These are phyloP conservation scores for Pleurotus sapidus DNA, from an alignment of 768 basidiomycete species.

Conservation along the genomic window DNA sequence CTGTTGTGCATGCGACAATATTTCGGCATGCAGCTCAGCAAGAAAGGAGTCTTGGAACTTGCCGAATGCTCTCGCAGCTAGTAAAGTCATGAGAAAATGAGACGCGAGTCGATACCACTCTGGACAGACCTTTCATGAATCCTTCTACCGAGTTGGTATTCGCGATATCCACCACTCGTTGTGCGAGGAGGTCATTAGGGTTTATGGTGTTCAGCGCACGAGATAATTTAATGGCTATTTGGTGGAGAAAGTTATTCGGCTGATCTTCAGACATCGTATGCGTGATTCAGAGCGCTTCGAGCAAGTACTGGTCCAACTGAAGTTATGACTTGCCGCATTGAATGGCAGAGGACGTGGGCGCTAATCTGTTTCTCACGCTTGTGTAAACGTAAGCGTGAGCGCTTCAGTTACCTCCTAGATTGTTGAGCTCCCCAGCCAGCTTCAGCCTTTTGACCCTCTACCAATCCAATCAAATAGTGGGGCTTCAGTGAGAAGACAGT, in stretches of 20 bases:
- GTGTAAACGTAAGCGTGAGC: too few relatives aligned
- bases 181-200: conserved; percentile 81
- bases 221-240: conserved; percentile 76
- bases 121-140: conserved; percentile 62
- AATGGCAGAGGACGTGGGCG: too few relatives aligned
- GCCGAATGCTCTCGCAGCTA: conserved; percentile 80
- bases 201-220: conserved; percentile 76
- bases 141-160: conserved; percentile 59
- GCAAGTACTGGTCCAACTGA: too few relatives aligned
- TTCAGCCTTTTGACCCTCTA: too few relatives aligned
- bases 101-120: background rate
- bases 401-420: too few relatives aligned
- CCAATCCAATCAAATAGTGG: too few relatives aligned
- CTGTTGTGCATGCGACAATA: conserved; percentile 69
- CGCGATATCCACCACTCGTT: conserved; percentile 77
- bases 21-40: conserved; percentile 75
- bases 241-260: conserved; percentile 52
- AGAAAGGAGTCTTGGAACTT: conserved; percentile 82
- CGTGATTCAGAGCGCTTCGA: background rate
- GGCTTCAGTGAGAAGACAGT: too few relatives aligned
- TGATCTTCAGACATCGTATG: conserved; percentile 3
- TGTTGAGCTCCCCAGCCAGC: too few relatives aligned
- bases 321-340: too few relatives aligned
- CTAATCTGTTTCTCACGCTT: too few relatives aligned
- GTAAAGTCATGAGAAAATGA: background rate